These are phyloP conservation scores for Psilocybe sp. DNA, from an alignment of 768 basidiomycete species.

Conservation along the genomic window DNA sequence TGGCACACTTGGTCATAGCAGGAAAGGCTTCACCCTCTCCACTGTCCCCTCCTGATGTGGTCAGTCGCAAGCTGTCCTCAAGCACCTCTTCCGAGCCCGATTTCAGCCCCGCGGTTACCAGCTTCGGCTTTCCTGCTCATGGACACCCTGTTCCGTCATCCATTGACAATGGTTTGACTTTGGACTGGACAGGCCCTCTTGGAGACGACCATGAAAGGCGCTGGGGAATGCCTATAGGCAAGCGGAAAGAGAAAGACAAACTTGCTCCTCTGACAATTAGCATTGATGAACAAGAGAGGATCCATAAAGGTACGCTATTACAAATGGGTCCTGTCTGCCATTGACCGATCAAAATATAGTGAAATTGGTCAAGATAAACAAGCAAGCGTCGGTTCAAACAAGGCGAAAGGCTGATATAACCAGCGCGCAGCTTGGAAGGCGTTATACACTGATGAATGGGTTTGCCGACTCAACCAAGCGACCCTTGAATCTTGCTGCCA, in stretches of 20 bases:
- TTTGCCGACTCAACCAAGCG: constrained; percentile 27
- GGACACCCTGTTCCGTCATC: constrained; percentile 70
- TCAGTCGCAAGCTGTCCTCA: constrained; percentile 21
- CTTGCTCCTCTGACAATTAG: constrained; percentile 38
- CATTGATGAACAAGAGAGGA: constrained; percentile 57
- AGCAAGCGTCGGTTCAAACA: constrained; percentile 48
- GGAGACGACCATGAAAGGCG: constrained; percentile 61
- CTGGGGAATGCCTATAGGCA: constrained; percentile 59
- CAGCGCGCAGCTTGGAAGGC: constrained; percentile 60
- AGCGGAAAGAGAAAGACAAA: constrained; percentile 56
- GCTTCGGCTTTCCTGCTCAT: constrained; percentile 25
- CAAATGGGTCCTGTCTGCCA: not conserved
- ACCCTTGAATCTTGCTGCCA: constrained; percentile 43
- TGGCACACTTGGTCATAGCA: constrained; percentile 24
- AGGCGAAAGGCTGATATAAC: constrained; percentile 63
- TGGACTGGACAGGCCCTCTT: constrained; percentile 69
- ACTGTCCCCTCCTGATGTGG: constrained; percentile 11
- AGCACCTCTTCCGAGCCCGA: constrained; percentile 52
- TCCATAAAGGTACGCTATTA: constrained; percentile 48
- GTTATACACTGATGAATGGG: constrained; percentile 55
- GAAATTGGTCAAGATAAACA: constrained; percentile 53
- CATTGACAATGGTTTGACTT: constrained; percentile 61
- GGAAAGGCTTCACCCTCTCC: constrained; percentile 23
- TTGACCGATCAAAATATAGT: constrained; percentile 32
- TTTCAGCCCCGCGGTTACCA: constrained; percentile 63